Base-by-base conservation (phyloP, 2,329 filamentous ascomycete species). In the Pseudocercospora macadamiae region DNA sequence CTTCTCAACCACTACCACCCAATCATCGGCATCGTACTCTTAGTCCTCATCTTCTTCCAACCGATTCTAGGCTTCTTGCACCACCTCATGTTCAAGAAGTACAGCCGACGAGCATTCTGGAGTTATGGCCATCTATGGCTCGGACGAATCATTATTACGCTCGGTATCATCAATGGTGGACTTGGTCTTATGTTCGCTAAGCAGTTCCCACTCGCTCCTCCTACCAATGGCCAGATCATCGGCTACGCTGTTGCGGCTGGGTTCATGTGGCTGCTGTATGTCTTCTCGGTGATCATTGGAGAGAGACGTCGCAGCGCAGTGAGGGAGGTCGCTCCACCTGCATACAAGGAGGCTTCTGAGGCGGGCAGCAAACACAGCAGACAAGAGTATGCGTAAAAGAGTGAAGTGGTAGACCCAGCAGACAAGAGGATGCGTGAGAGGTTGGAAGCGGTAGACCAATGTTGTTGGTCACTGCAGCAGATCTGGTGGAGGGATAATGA, bases 151-250 rank as follows among this genome's bases (percentile, higher is more conserved):
- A 72, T 78, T 37, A 78, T 86, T 12, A 75, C 78, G 0, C 70
- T 85, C 1, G 83, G 81, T 1, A 81, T 85, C 55, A 76, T 85
- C 64, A 85, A 85, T 64, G 83, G 81, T 16, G 83, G 83, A 0
- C 70, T 85, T 1, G 83, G 83, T 0, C 76, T 85, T 39, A 71
- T 72, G 57, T 72, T 83, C 26, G 79, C 81, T 2, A 73, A 77
- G 19, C 71, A 75, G 30, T 76, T 75, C 28, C 57, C 62, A 1
- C 26, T 67, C 10, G 62, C 59, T 18, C 65, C 63, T 16, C 68
- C 70, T 4, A 70, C 64, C 3, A 47, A 52, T 10, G 72, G 72
- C n/a, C 73, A 72, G 0, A 70, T 77, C 5, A 80, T 83, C 61
- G 80, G 75, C 0, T 84, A 84, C 62, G 73, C 74, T 2, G 77